Conservation (phyloP, 2,329 filamentous ascomycete species). For the Epichloe gansuensis region DNA sequence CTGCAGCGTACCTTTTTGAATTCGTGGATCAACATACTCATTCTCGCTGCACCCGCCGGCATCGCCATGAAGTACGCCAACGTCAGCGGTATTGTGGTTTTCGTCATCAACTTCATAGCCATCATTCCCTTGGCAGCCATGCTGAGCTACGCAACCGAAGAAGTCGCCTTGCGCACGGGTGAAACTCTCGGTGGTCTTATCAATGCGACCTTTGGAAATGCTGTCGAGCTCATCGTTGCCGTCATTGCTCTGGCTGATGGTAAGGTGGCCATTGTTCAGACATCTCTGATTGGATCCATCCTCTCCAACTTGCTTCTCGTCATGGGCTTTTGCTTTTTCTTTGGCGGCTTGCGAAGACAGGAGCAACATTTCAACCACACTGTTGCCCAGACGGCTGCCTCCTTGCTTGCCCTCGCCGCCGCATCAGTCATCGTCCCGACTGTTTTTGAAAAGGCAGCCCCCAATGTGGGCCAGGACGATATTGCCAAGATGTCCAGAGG, state of each 20-base stretch:
- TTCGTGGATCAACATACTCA: constrained; percentile 76
- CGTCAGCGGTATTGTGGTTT: constrained; percentile 51
- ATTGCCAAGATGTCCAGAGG: constrained; percentile 57
- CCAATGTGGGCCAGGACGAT: constrained; percentile 26
- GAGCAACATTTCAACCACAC: constrained; percentile 89
- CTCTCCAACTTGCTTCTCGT: constrained; percentile 82
- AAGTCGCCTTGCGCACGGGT: constrained; percentile 68
- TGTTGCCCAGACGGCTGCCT: constrained; percentile 80
- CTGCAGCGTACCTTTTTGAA: constrained; percentile 62
- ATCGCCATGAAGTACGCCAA: constrained; percentile 58
- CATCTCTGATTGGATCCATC: constrained; percentile 82
- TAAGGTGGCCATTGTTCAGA: constrained; percentile 78
- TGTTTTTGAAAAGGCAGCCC: constrained; percentile 52
- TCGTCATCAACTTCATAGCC: constrained; percentile 85
- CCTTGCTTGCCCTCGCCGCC: constrained; percentile 65
- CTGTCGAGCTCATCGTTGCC: constrained; percentile 79
- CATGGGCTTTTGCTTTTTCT: constrained; percentile 86
- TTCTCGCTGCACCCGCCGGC: constrained; percentile 67
- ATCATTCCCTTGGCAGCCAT: constrained; percentile 83
- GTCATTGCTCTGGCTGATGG: constrained; percentile 65
- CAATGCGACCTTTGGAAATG: constrained; percentile 88
- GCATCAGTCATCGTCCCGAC: constrained; percentile 80
- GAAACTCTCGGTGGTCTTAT: constrained; percentile 80
- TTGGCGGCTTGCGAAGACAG: constrained; percentile 62
- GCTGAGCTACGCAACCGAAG: constrained; percentile 80